A percentile compares a stretch with the other conserved stretches of the same genome.
These are phyloP conservation scores for Bipolaris cookei DNA, from an alignment of 2,329 filamentous ascomycete genomes.

Conservation along the genomic window DNA sequence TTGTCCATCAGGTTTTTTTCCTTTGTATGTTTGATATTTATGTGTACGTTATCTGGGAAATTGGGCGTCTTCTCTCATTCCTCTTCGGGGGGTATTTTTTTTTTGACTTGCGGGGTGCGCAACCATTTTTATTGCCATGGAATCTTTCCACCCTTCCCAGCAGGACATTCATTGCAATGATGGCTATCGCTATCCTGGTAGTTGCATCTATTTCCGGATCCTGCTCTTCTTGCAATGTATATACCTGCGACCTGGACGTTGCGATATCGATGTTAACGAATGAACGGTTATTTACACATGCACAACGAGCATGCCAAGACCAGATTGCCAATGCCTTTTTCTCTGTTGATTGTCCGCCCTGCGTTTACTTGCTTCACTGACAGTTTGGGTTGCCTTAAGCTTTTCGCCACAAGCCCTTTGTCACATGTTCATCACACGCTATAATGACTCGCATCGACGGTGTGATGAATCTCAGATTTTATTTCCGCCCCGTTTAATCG, in stretches of 20 bases:
- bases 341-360: neutral
- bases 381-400: neutral
- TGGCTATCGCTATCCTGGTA: conserved; percentile 13
- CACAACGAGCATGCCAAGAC: conserved; percentile 32
- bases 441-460: conserved; percentile 1
- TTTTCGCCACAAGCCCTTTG: neutral
- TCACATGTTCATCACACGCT: neutral
- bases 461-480: conserved; percentile 4
- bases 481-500: conserved; percentile 18
- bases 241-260: conserved; percentile 33
- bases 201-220: conserved; percentile 17
- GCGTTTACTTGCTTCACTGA: neutral
- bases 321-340: conserved; percentile 3
- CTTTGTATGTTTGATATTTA: conserved; percentile 20
- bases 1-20: conserved; percentile 22
- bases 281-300: conserved; percentile 41
- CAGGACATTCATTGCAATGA: conserved; percentile 13
- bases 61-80: conserved; percentile 21
- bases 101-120: conserved; percentile 13
- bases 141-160: conserved; percentile 6
- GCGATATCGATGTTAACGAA: conserved; percentile 39
- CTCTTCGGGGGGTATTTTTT: conserved; percentile 13
- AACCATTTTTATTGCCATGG: conserved; percentile 16
- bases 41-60: conserved; percentile 27
- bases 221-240: conserved; percentile 41